A percentile compares a stretch with the other conserved stretches of the same genome.
These are phyloP conservation scores for Plasmodium malariae DNA, from an alignment of 169 alveolate genomes.

Conservation along the genomic window DNA sequence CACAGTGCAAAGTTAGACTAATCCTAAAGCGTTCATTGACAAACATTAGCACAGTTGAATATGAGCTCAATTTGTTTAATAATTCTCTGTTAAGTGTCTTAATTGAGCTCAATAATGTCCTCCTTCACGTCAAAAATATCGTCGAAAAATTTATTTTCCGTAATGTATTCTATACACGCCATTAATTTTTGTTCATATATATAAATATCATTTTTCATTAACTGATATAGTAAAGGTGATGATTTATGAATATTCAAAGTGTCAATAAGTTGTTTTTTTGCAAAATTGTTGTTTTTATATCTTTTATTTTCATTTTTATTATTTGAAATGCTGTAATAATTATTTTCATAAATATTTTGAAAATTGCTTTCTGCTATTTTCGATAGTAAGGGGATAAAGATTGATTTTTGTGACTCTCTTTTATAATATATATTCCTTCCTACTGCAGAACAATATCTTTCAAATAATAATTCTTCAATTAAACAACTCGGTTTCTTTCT, in stretches of 20 bases:
- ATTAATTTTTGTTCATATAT: conserved; percentile 58
- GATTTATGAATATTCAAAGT: conserved; percentile 61
- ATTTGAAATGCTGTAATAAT: conserved; percentile 26
- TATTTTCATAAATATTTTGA: conserved; percentile 38
- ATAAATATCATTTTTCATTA: conserved; percentile 73
- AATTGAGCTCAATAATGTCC: conserved; percentile 10
- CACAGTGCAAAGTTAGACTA: no score
- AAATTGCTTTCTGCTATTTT: conserved; percentile 5
- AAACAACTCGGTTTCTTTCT: conserved; percentile 67
- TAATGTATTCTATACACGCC: conserved; percentile 49
- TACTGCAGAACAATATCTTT: conserved; percentile 66
- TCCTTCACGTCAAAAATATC: neutral
- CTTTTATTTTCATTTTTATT: neutral
- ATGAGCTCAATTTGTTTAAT: no score
- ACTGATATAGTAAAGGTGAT: conserved; percentile 68
- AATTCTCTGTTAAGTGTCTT: no score
- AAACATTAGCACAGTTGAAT: no score
- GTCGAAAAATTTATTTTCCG: conserved; percentile 66
- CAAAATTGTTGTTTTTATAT: neutral
- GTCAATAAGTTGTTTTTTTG: conserved; percentile 15
- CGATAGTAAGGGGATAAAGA: conserved; percentile 49
- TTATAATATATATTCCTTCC: conserved; percentile 37
- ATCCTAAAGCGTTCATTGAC: no score
- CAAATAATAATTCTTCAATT: conserved; percentile 71
- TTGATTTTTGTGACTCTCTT: conserved; percentile 48